Base-by-base conservation (phyloP, 179 eudicot genomes). In the Camellia oleifera region DNA sequence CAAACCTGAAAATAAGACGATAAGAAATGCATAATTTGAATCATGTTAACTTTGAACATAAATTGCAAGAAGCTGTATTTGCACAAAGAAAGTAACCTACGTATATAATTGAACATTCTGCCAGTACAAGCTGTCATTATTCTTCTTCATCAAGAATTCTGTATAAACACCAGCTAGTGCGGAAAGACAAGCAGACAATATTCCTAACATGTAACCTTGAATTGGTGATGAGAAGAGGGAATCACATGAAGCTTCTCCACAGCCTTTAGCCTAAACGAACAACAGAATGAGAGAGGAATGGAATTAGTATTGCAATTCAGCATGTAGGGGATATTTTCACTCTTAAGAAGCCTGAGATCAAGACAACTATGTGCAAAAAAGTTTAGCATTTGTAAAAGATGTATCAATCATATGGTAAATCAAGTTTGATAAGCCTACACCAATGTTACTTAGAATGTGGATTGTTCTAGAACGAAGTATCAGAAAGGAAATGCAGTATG, bases 141-240 rank as follows among this genome's bases (percentile, higher is more conserved):
- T 95, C 86, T 92, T 95, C 90, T 95, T 95, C 99, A 95, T 91
- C 87, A 94, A 88, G 87, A 92, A 96, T 82, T 96, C 99, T 8
- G 99, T 96, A 85, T 94, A 96, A 57, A 96, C 94, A 84, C 99
- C 99, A 78, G 99, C 99, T 78, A 92, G 83, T 61, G 99, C 99
- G 32, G 99, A 96, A 71, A 96, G 92, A 84, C 99, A 96, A 80
- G 98, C 98, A 69, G 98, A 95, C 82, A 95, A 79, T 81, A 94
- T 65, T 4, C 99, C 99, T 81, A 95, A 77, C 92, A 92, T 87
- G 87, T 95, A 95, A 72, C 99, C 99, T 83, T 89, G 95, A 81
- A 95, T 89, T 64, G 99, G 98, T 44, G 99, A 92, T 56, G 99
- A 95, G 81, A 95, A 92, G 57, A 95, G 85, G 6, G 99, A 95